Conservation (phyloP, 2,329 filamentous ascomycete genomes). For the Fusarium multiceps region DNA sequence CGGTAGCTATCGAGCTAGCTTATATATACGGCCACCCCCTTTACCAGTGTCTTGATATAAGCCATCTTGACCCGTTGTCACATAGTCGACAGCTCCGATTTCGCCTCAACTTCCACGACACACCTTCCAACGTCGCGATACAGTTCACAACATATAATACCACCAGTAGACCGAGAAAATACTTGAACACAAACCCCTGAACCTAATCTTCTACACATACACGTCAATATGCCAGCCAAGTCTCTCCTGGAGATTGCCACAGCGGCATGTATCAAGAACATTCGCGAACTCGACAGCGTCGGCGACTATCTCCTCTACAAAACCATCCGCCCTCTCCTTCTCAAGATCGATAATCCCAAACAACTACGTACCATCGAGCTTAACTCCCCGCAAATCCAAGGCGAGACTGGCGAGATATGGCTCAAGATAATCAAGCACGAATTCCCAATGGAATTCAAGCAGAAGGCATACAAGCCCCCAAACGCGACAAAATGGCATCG, state of each 20-base stretch:
- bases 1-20: not conserved
- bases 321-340: conserved; percentile 72
- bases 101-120: not conserved
- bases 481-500: conserved; percentile 80
- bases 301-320: conserved; percentile 76
- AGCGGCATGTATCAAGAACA: conserved; percentile 63
- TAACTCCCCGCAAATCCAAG: conserved; percentile 79
- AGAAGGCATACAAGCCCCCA: conserved; percentile 71
- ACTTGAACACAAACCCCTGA: not conserved
- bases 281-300: conserved; percentile 72
- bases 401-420: conserved; percentile 80
- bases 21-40: not conserved
- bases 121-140: not conserved
- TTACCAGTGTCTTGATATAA: not conserved
- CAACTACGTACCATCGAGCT: conserved; percentile 81
- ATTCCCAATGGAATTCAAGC: conserved; percentile 72
- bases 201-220: not conserved
- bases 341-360: conserved; percentile 75
- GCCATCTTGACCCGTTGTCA: not conserved
- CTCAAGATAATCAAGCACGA: conserved; percentile 80
- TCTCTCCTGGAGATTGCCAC: conserved; percentile 65
- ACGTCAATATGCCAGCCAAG: conserved; percentile 54
- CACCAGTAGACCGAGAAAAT: not conserved
- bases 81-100: not conserved
- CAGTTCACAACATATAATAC: not conserved